Conservation (phyloP, 345 rosid genomes). For the Clarkia xantiana region DNA sequence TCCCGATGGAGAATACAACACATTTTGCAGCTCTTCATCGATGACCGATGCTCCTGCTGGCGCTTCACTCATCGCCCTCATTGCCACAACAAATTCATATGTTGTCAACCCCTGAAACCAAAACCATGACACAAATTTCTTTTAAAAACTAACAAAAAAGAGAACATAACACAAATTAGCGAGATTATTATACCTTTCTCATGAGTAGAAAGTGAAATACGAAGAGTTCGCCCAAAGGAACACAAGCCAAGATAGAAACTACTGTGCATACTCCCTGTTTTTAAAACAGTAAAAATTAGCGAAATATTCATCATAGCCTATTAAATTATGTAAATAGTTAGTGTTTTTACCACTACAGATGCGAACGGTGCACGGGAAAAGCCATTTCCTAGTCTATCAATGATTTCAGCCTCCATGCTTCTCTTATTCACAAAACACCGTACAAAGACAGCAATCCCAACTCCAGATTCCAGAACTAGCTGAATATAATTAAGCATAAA, state of each 20-base stretch:
- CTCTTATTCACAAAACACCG: conserved; percentile 82
- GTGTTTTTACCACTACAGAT: conserved; percentile 62
- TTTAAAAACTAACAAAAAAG: neutral
- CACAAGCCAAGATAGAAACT: conserved; percentile 79
- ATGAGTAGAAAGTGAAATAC: conserved; percentile 91
- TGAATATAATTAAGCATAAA: conserved; percentile 14
- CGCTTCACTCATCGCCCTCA: conserved; percentile 88
- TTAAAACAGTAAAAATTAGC: conserved; percentile 3
- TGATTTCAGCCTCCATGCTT: conserved; percentile 72
- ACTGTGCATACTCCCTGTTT: conserved; percentile 72
- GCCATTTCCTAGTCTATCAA: conserved; percentile 93
- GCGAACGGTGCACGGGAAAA: conserved; percentile 95
- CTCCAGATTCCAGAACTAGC: conserved; percentile 81
- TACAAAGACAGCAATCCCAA: conserved; percentile 80
- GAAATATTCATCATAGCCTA: too few species aligned
- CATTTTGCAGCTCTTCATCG: conserved; percentile 52
- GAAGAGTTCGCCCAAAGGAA: conserved; percentile 89
- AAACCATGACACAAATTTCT: neutral
- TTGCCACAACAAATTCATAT: conserved; percentile 80
- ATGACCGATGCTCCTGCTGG: conserved; percentile 54
- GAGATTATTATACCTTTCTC: conserved; percentile 57
- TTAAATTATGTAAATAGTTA: too few species aligned
- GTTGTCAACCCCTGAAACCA: conserved; percentile 67
- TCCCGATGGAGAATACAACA: conserved; percentile 69
- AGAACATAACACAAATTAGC: conserved; percentile 4